Evolutionary conservation across 176 grass and related monocot genomes (phyloP).

Genomic region (Avena sativa): DNA sequence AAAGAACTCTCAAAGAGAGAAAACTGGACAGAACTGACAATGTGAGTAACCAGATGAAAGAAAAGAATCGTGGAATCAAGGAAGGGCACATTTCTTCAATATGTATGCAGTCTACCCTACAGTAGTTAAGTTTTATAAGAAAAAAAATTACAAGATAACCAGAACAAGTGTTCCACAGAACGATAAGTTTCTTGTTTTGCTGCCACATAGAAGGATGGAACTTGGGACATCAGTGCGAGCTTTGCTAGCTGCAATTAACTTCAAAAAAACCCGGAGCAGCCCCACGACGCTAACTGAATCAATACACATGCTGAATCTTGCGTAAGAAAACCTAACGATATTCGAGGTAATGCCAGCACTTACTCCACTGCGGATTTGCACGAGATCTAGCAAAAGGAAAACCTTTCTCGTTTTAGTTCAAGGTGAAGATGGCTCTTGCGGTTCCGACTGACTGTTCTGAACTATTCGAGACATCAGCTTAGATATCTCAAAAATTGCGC

Average conservation of each 20-base stretch:
- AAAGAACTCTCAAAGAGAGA: neutral
- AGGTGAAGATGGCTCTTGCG: constrained; percentile 74
- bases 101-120: constrained; percentile 48
- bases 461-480: constrained; percentile 93
- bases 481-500: constrained; percentile 93
- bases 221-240: constrained; percentile 42
- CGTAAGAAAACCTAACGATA: constrained; percentile 49
- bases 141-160: constrained; percentile 44
- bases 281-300: constrained; percentile 20
- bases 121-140: constrained; percentile 11
- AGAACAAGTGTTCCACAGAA: constrained; percentile 20
- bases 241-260: constrained; percentile 57
- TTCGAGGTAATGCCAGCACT: constrained; percentile 36
- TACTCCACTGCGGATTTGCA: constrained; percentile 59
- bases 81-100: constrained; percentile 37
- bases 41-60: neutral
- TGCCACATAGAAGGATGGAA: neutral
- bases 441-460: constrained; percentile 76
- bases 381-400: constrained; percentile 61
- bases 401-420: constrained; percentile 48
- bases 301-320: constrained; percentile 38
- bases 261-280: constrained; percentile 51
- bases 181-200: constrained; percentile 7
- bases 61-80: neutral
- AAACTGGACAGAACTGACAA: neutral